Evolutionary conservation across 2,329 filamentous ascomycete genomes (phyloP), one percentile per base, ranked within the genome.

Genomic region (Fusarium mundagurra): DNA sequence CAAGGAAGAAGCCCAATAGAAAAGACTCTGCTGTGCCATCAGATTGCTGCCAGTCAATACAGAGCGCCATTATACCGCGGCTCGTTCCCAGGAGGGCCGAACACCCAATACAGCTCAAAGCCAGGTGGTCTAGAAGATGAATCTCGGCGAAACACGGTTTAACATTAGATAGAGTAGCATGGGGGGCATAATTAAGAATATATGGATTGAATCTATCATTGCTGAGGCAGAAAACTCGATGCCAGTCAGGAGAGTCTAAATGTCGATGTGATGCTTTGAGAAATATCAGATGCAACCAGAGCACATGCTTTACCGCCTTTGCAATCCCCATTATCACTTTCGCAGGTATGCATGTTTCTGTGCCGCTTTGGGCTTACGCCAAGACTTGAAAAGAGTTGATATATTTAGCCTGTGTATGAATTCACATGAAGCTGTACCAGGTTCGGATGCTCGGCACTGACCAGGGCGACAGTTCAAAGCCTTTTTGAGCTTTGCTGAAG

Each of bases 111-210:
- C 18, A 4, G 44, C 8, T 11, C 13, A 4, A 24, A 12, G 10
- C 10, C 24, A 22, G 12, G 6, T 10, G 13, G 6, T 29, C 13
- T 22, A 11, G 18, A 29, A 10, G 7, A 4, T 4, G 27, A 24
- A 9, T 14, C 24, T 8, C 12, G 6, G 27, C 9, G 13, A 47
- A 13, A 29, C 14, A 29, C 13, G 16, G 4, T 22, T 16, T 0
- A 22, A 22, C 2, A 16, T 3, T 29, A 13, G 18, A 6, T 5
- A 29, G 1, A 3, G 5, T 14, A 47, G 44, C 8, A 5, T 16
- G 27, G 16, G 5, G 14, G 8, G 8, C 6, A 29, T 47, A 9
- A 8, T 10, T 10, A 7, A 47, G 8, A 29, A 29, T 5, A 10
- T 4, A 22, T 6, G n/a, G n/a, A n/a, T n/a, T n/a, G 6, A 22